Evolutionary conservation across 2,329 filamentous ascomycete genomes (phyloP).

Genomic region (Emydomyces testavorans): DNA sequence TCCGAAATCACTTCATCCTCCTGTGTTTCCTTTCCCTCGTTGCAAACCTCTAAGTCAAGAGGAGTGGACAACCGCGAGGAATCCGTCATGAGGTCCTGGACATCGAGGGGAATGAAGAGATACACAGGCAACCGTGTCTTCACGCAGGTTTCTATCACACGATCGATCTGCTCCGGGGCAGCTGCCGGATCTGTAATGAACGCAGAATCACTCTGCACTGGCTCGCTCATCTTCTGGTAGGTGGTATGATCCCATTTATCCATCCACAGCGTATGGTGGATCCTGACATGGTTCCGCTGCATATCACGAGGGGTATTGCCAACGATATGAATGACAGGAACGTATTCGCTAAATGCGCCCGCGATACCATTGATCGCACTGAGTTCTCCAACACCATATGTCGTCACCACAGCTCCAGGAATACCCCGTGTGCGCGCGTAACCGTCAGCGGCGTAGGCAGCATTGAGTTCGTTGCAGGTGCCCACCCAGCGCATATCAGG

Average conservation of each 20-base stretch:
- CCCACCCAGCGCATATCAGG: conserved; percentile 37
- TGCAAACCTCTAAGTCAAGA: conserved; percentile 13
- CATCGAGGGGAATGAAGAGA: conserved; percentile 20
- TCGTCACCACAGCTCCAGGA: conserved; percentile 39
- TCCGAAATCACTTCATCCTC: conserved; percentile 16
- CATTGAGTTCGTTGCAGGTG: conserved; percentile 49
- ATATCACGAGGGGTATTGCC: conserved; percentile 40
- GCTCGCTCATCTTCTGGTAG: conserved; percentile 17
- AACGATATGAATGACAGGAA: conserved; percentile 51
- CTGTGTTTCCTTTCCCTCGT: conserved; percentile 13
- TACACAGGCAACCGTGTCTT: conserved; percentile 20
- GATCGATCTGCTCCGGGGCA: conserved; percentile 19
- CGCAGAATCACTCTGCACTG: conserved; percentile 18
- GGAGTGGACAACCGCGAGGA: conserved; percentile 11
- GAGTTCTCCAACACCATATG: conserved; percentile 49
- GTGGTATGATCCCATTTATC: conserved; percentile 20
- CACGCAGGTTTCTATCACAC: conserved; percentile 18
- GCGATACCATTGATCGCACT: conserved; percentile 27
- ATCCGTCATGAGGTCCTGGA: conserved; percentile 16
- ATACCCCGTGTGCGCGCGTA: conserved; percentile 46
- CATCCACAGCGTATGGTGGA: conserved; percentile 26
- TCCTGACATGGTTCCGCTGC: conserved; percentile 35
- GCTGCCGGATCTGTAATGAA: conserved; percentile 20
- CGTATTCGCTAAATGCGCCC: conserved; percentile 48
- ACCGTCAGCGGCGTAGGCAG: conserved; percentile 37